Conservation (phyloP, 306 rosid species). For the Chamaecrista fasciculata region DNA sequence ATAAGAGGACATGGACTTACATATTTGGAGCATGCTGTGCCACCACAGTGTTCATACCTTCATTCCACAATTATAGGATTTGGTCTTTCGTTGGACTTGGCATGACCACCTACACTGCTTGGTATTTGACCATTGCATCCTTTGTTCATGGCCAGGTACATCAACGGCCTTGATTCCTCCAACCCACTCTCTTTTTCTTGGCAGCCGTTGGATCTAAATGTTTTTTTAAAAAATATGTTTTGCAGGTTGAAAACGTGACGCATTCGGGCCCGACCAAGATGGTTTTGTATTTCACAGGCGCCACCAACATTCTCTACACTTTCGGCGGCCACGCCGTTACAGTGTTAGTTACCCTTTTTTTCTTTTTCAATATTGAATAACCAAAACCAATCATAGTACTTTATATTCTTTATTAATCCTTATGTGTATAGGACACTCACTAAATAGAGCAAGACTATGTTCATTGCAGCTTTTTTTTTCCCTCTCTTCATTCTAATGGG, state of each 20-base stretch:
- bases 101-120: conserved; percentile 91
- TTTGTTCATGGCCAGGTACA: conserved; percentile 72
- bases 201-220: neutral
- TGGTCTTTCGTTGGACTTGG: conserved; percentile 96
- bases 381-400: conserved; percentile 20
- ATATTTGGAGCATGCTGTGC: conserved; percentile 93
- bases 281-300: conserved; percentile 47
- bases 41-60: conserved; percentile 86
- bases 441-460: neutral
- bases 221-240: neutral
- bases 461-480: conserved; percentile 42
- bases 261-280: conserved; percentile 35
- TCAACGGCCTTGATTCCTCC: neutral
- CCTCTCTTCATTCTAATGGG: conserved; percentile 32
- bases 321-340: conserved; percentile 52
- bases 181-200: neutral
- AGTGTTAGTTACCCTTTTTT: conserved; percentile 24
- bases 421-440: neutral
- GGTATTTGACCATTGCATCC: conserved; percentile 83
- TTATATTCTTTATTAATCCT: conserved; percentile 25
- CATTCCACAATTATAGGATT: conserved; percentile 84
- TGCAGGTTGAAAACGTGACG: conserved; percentile 37
- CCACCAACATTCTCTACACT: conserved; percentile 46
- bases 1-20: conserved; percentile 92
- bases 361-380: neutral